Conservation (phyloP, 2,329 filamentous ascomycete species). For the Biscogniauxia sp. region DNA sequence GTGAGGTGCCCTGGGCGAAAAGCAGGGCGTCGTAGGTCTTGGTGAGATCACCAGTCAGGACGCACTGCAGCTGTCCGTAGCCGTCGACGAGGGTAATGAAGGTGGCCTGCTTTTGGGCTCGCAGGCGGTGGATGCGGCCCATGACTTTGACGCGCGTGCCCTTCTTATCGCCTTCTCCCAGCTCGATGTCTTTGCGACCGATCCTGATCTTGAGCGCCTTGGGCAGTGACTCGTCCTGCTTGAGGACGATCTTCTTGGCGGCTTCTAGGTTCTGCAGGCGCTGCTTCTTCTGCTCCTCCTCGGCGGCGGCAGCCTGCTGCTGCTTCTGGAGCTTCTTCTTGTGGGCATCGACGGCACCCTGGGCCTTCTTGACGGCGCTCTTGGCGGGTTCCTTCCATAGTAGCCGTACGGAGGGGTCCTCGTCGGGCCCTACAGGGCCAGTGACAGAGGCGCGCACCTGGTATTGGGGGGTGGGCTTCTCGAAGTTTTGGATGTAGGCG, state of each 20-base stretch:
- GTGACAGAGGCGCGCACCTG: constrained; percentile 66
- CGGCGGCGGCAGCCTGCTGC: constrained; percentile 67
- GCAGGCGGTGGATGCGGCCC: constrained; percentile 78
- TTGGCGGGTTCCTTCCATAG: constrained; percentile 82
- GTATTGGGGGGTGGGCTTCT: constrained; percentile 58
- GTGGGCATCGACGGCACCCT: constrained; percentile 69
- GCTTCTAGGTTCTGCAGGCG: constrained; percentile 71
- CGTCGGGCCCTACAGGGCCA: constrained; percentile 56
- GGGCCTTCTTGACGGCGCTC: constrained; percentile 81
- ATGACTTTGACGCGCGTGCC: constrained; percentile 76
- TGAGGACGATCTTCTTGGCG: constrained; percentile 72
- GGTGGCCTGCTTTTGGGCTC: constrained; percentile 78
- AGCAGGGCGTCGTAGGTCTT: constrained; percentile 91
- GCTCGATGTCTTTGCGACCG: constrained; percentile 63
- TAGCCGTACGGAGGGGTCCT: constrained; percentile 61
- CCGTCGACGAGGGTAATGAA: constrained; percentile 73
- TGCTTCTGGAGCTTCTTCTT: constrained; percentile 85
- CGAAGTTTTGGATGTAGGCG: constrained; percentile 71
- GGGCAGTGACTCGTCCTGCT: constrained; percentile 73
- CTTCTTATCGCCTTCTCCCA: constrained; percentile 56
- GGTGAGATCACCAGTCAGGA: constrained; percentile 74
- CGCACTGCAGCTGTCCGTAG: constrained; percentile 80
- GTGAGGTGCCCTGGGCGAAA: constrained; percentile 82
- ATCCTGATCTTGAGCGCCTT: constrained; percentile 74
- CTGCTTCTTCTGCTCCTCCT: constrained; percentile 71